Evolutionary conservation across 192 early-diverging fungal genomes (phyloP).

Genomic region (Coemansia sp.): DNA sequence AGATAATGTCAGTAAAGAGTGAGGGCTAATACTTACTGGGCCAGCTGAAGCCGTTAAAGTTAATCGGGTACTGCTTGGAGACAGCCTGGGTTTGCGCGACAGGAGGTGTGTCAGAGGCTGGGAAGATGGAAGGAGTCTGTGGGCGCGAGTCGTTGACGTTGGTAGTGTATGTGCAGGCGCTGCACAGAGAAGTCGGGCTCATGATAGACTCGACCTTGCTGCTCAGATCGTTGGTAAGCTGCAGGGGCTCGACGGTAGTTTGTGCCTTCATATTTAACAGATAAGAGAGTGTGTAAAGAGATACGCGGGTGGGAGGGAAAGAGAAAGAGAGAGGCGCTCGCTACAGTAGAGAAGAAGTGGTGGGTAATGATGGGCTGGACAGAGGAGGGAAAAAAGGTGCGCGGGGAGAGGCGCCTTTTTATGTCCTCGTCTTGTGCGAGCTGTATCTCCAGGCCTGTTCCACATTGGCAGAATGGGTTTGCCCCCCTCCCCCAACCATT

Average conservation of each 20-base stretch:
- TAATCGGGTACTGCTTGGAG: slow-evolving; percentile 48
- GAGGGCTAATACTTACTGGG: slow-evolving; percentile 67
- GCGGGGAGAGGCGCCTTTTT: not conserved
- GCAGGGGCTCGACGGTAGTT: not conserved
- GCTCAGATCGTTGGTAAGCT: slow-evolving; percentile 10
- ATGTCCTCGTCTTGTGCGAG: not conserved
- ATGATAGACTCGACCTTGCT: slow-evolving; percentile 10
- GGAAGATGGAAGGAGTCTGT: slow-evolving; percentile 50
- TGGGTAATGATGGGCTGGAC: not conserved
- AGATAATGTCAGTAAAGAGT: not conserved
- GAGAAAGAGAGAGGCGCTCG: not conserved
- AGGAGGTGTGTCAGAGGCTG: slow-evolving; percentile 16
- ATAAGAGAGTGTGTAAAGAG: not conserved
- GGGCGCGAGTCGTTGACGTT: slow-evolving; percentile 23
- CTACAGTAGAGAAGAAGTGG: not conserved
- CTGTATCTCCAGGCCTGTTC: not conserved
- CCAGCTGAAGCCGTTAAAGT: slow-evolving; percentile 77
- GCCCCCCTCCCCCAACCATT: not conserved
- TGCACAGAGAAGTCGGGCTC: slow-evolving; percentile 15
- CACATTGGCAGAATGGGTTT: slow-evolving; percentile 4
- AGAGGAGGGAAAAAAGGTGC: not conserved
- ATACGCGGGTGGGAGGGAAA: not conserved
- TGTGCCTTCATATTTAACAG: slow-evolving; percentile 10
- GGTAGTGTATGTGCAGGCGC: slow-evolving; percentile 11
- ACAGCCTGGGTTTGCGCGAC: not conserved